A percentile compares a stretch with the other conserved stretches of the same genome.
phyloP scores from a whole-genome alignment of 306 rosid species.

The Rosa chinensis region DNA sequence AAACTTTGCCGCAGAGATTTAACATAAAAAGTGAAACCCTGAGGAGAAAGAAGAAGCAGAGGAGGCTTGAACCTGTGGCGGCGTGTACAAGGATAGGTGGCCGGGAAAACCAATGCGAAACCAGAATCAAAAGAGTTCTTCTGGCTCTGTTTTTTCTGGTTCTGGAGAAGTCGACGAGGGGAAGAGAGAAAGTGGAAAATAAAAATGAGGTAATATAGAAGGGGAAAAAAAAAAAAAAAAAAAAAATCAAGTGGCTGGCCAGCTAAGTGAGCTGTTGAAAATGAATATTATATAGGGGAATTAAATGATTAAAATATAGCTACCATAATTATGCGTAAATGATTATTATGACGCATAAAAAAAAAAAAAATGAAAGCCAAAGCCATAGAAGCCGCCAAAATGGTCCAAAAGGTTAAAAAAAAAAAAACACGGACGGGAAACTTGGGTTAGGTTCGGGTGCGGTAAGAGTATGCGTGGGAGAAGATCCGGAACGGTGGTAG shows the following conservation, averaged over 20 bases:
- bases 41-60: conserved; percentile 11
- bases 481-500: background rate
- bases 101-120: conserved; percentile 31
- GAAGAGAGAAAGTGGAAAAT: conserved; percentile 22
- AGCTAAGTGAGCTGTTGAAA: conserved; percentile 43
- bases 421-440: background rate
- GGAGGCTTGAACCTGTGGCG: conserved; percentile 12
- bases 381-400: conserved; percentile 43
- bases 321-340: conserved; percentile 34
- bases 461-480: conserved; percentile 13
- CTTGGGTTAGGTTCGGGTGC: background rate
- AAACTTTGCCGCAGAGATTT: background rate
- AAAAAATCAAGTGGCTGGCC: conserved; percentile 81
- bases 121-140: conserved; percentile 28
- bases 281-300: conserved; percentile 32
- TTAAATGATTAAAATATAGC: conserved; percentile 23
- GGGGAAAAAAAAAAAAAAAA: background rate
- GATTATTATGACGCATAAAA: conserved; percentile 11
- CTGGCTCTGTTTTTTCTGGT: conserved; percentile 24
- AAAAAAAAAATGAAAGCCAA: background rate
- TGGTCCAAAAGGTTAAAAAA: conserved; percentile 9
- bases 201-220: conserved; percentile 24
- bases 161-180: conserved; percentile 47
- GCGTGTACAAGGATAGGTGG: background rate
- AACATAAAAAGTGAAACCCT: background rate